Evolutionary conservation across 2,329 filamentous ascomycete species (phyloP), one percentile per base, ranked within the genome.

Genomic region (Microdochium paspali): DNA sequence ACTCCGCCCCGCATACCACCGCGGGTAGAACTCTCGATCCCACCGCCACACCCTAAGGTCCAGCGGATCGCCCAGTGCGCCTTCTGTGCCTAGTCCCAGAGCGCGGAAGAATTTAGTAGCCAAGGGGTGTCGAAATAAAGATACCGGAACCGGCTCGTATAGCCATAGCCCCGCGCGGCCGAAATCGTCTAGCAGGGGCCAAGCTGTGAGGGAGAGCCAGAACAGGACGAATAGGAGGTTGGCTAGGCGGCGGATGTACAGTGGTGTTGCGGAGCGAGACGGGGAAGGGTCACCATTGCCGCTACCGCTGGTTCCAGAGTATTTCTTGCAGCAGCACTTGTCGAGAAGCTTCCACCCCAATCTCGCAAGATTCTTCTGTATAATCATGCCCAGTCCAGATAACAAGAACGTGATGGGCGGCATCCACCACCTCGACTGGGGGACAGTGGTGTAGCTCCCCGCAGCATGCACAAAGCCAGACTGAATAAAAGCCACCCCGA

Each of bases 101-200:
- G n/a, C n/a, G n/a, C n/a, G n/a, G n/a, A n/a, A n/a, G n/a, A n/a
- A n/a, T n/a, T n/a, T n/a, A n/a, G n/a, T 84, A 15, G 42, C n/a
- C 18, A 90, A 28, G 2, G 74, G 77, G 24, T n/a, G n/a, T n/a
- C 88, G 72, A n/a, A 90, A 59, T 1, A 76, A 59, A 47, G 87
- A 94, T 9, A 91, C 53, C 0, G 90, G 88, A n/a, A 95, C 66
- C 0, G 89, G 88, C 63, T 96, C 89, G 51, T 81, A 80, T 13
- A 94, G 64, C 86, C 87, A 95, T 0, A 95, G 58, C 0, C 87
- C 89, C 1, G 80, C 77, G 10, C 75, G 72, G 0, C 83, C 76
- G 60, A 95, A 82, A 58, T 96, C 90, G 59, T 95, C 80, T 10
- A 81, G 70, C n/a, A 95, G 72, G 30, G 82, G 62, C 35, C 71